Base-by-base conservation (phyloP, 164 flowering plant species). In the Vitis rupestris region DNA sequence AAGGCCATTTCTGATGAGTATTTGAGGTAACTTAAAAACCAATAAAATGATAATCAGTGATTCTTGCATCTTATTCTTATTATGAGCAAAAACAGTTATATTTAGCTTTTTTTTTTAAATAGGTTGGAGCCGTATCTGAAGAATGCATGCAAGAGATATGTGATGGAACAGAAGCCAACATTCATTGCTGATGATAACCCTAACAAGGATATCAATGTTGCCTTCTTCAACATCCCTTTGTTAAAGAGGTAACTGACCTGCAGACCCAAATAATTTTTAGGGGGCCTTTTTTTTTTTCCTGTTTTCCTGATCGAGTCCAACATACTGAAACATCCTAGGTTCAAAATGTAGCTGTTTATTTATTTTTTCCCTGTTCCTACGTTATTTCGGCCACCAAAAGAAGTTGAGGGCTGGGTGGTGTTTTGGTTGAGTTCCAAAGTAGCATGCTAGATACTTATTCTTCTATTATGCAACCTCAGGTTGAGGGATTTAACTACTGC, bases 121-220 rank as follows among this genome's bases (percentile, higher is more conserved):
- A 90, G 99, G 64, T 93, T 88, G 68, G 99, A 96, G 78, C 90
- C 90, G 1, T 92, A 78, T 65, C 61, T 93, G 84, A 96, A 79
- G 88, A 92, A 84, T 58, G 98, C 99, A 3, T 96, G 99, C 79
- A 92, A 88, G 86, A 75, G 99, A 63, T 96, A 90, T 50, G 92
- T 90, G 44, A 88, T 81, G 91, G 98, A 92, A 69, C 88, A 78
- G 73, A 87, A 78, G 59, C 96, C 97, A 0, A 82, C 86, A 0
- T 87, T 88, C 70, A 80, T 87, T 10, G 72, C 94, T 3, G 99
- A 92, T 48, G 97, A 96, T 72, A 89, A 85, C 72, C 94, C 93
- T 8, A 87, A 88, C 80, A 93, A 89, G 77, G 99, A 96, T 72
- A 80, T 92, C 23, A 88, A 90, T 67, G 75, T 96, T 10, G 97